A percentile compares a stretch with the other conserved stretches of the same genome.
Conservation (phyloP, 208 protist species). For the Trypanosomatidae sp. region DNA sequence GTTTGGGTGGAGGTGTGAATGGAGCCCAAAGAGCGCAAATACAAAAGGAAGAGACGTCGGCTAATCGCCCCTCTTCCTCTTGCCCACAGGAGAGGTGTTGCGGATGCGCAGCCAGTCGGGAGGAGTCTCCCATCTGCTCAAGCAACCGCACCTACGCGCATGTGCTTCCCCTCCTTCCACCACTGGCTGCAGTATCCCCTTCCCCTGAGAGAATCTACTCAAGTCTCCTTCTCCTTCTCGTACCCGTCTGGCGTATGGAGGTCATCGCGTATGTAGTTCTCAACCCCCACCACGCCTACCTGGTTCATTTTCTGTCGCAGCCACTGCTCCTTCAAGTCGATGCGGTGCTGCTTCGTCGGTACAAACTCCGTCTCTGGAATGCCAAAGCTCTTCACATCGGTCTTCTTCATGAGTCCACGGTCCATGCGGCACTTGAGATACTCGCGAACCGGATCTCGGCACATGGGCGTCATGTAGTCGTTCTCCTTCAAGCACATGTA, state of each 20-base stretch:
- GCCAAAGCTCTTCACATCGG: conserved; percentile 70
- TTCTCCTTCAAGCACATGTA: conserved; percentile 82
- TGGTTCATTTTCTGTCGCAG: conserved; percentile 81
- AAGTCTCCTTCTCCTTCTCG: conserved; percentile 27
- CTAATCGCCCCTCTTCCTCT: background rate
- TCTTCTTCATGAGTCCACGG: conserved; percentile 81
- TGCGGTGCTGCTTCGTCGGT: conserved; percentile 67
- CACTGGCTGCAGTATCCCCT: background rate
- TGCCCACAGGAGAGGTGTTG: background rate
- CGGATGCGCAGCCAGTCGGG: background rate
- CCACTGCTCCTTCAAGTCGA: conserved; percentile 75
- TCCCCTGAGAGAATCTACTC: background rate
- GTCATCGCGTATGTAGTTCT: conserved; percentile 74
- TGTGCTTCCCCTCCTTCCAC: background rate
- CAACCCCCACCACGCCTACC: conserved; percentile 66
- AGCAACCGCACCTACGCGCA: background rate
- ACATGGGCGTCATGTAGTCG: conserved; percentile 83
- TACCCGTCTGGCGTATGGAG: conserved; percentile 70
- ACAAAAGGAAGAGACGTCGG: background rate
- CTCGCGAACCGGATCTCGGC: conserved; percentile 65
- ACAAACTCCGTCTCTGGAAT: conserved; percentile 86
- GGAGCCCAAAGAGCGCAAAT: background rate
- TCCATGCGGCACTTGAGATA: conserved; percentile 91
- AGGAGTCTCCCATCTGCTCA: background rate
- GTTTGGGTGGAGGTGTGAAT: background rate